Percentiles rank a stretch among this genome's conserved stretches.
These are phyloP conservation scores for Auricularia heimuer DNA, from an alignment of 768 basidiomycete species.

Conservation along the genomic window DNA sequence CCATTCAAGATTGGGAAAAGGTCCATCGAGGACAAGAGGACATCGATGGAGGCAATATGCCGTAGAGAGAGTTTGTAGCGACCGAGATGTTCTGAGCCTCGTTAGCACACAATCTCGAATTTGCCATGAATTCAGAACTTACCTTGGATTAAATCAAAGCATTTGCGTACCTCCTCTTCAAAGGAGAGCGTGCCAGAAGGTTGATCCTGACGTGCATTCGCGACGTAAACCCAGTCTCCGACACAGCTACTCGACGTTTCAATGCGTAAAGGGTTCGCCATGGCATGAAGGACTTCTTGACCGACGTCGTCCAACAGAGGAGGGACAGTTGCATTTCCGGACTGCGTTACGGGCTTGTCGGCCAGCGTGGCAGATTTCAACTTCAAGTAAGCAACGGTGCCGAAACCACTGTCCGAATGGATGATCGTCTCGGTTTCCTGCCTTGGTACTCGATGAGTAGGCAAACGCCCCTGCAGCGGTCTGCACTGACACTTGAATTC, in stretches of 20 bases:
- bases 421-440: constrained; percentile 60
- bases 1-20: constrained; percentile 70
- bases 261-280: neutral
- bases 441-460: constrained; percentile 24
- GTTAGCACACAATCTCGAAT: neutral
- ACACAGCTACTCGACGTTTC: constrained; percentile 5
- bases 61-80: constrained; percentile 40
- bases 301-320: constrained; percentile 42
- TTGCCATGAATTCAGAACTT: constrained; percentile 8
- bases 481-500: constrained; percentile 29
- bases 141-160: constrained; percentile 63
- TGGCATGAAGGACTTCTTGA: constrained; percentile 9
- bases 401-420: constrained; percentile 73
- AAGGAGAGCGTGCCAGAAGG: constrained; percentile 29
- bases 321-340: constrained; percentile 29
- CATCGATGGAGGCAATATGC: constrained; percentile 65
- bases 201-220: constrained; percentile 38
- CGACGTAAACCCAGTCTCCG: constrained; percentile 62
- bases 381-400: constrained; percentile 84
- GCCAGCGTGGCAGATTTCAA: constrained; percentile 60
- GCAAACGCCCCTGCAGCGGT: neutral
- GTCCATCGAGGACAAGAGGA: constrained; percentile 75
- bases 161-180: constrained; percentile 61
- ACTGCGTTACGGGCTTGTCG: constrained; percentile 32
- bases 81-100: constrained; percentile 40